phyloP scores from a whole-genome alignment of 208 protist species.

The Trypanosoma conorhini region DNA sequence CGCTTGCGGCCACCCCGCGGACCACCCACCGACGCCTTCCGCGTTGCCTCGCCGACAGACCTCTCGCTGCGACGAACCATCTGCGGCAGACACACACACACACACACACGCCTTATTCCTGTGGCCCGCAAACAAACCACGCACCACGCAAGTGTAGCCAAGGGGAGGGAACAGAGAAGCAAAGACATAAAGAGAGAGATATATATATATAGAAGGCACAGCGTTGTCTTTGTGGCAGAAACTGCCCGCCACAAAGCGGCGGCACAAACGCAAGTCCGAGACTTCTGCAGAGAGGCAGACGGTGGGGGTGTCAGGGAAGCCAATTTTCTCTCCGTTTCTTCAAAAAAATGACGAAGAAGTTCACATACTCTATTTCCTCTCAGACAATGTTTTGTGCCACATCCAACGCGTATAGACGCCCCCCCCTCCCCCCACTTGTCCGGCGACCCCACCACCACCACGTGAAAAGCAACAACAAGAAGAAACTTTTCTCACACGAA shows the following conservation, averaged over 20 bases:
- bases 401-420: neutral
- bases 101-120: neutral
- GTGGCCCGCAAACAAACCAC: neutral
- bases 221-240: too few species aligned
- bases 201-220: neutral
- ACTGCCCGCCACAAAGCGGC: too few species aligned
- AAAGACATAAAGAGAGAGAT: constrained; percentile 11
- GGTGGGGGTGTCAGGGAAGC: too few species aligned
- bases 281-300: neutral
- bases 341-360: neutral
- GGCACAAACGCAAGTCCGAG: neutral
- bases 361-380: neutral
- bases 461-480: too few species aligned
- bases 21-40: neutral
- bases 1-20: neutral
- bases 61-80: constrained; percentile 25
- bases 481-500: neutral
- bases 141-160: neutral
- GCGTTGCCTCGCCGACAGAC: neutral
- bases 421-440: neutral
- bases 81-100: neutral
- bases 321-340: too few species aligned
- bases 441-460: too few species aligned
- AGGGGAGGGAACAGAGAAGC: constrained; percentile 6
- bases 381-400: neutral